Conservation (phyloP, 306 rosid genomes). For the Morella rubra region DNA sequence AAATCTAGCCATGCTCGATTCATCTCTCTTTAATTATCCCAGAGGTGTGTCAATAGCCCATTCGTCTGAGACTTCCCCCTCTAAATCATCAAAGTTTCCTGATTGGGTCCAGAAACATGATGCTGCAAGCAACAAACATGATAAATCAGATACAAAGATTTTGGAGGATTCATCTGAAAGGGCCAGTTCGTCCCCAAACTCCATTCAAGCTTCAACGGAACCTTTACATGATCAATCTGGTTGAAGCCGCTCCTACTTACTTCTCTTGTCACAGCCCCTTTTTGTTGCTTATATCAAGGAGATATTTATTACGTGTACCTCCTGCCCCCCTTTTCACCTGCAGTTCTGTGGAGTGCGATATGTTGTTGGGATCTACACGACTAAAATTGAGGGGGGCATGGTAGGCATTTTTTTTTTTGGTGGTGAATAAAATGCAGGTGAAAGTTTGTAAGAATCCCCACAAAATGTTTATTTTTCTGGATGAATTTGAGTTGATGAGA, state of each 20-base stretch:
- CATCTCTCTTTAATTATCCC: constrained; percentile 48
- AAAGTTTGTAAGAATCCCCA: constrained; percentile 44
- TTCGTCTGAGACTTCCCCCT: constrained; percentile 51
- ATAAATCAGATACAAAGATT: constrained; percentile 45
- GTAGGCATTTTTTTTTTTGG: constrained; percentile 58
- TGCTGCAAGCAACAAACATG: constrained; percentile 34
- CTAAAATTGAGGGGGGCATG: constrained; percentile 48
- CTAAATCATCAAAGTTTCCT: constrained; percentile 46
- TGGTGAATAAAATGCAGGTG: constrained; percentile 86
- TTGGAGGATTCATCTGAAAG: constrained; percentile 48
- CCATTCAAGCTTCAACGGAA: constrained; percentile 52
- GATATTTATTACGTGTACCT: constrained; percentile 53
- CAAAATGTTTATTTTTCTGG: constrained; percentile 6
- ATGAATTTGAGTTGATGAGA: constrained; percentile 15
- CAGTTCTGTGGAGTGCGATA: constrained; percentile 44
- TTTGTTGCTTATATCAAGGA: constrained; percentile 34
- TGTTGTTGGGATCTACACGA: constrained; percentile 50
- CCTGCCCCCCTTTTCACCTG: constrained; percentile 74
- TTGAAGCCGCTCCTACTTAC: constrained; percentile 23
- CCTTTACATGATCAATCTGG: constrained; percentile 53
- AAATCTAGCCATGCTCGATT: constrained; percentile 41
- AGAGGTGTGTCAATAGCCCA: constrained; percentile 40
- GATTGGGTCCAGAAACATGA: constrained; percentile 39
- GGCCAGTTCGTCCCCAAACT: constrained; percentile 16
- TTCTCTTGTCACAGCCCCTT: constrained; percentile 19